These are phyloP conservation scores for Auricularia sp. DNA, from an alignment of 768 basidiomycete species.

Conservation along the genomic window DNA sequence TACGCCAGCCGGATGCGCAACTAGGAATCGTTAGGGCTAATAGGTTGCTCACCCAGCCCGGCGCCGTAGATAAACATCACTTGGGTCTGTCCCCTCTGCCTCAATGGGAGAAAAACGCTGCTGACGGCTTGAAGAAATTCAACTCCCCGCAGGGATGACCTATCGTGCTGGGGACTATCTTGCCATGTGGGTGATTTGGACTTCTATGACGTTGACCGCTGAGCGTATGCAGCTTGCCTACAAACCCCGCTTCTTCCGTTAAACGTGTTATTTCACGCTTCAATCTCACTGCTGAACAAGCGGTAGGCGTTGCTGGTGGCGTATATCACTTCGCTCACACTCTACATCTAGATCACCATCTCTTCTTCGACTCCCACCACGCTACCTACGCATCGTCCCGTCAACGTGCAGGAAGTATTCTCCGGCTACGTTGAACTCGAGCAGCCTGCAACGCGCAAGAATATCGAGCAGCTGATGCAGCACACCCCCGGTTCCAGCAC, in stretches of 20 bases:
- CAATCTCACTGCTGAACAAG: background rate
- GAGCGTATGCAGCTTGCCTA: background rate
- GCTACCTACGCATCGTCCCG: conserved; percentile 29
- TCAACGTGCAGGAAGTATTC: conserved; percentile 28
- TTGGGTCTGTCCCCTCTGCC: background rate
- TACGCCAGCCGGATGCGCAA: conserved; percentile 5
- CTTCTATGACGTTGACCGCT: background rate
- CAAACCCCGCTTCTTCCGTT: conserved; percentile 3
- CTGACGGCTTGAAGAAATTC: background rate
- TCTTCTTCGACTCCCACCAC: conserved; percentile 29
- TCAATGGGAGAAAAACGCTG: background rate
- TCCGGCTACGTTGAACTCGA: conserved; percentile 38
- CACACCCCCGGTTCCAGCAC: conserved; percentile 5
- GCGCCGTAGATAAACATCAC: conserved; percentile 4
- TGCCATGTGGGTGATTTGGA: background rate
- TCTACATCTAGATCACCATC: conserved; percentile 22
- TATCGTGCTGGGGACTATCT: conserved; percentile 9
- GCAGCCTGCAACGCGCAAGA: conserved; percentile 34
- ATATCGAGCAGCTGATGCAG: conserved; percentile 26
- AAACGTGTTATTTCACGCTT: background rate
- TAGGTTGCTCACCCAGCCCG: conserved; percentile 1
- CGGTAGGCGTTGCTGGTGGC: background rate
- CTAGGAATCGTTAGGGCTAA: conserved; percentile 3
- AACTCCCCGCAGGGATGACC: conserved; percentile 6
- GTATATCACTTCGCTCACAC: background rate